A percentile compares a stretch with the other conserved stretches of the same genome.
Conservation (phyloP, 2,329 filamentous ascomycete species). For the Ilyonectria sp. region DNA sequence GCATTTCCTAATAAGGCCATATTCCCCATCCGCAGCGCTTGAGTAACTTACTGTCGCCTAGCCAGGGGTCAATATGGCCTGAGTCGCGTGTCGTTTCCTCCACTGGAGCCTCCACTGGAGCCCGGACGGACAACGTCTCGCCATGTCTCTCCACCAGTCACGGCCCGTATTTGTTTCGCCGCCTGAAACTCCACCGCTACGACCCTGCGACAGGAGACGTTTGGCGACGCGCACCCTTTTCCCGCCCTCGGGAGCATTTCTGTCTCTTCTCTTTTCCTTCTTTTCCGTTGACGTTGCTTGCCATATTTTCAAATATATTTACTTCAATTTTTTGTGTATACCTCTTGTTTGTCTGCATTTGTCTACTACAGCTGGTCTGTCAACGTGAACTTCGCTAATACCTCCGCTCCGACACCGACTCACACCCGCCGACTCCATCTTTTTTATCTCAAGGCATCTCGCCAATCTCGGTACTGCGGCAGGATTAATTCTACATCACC, state of each 20-base stretch:
- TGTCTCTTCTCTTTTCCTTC: conserved; percentile 12
- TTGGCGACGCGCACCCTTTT: conserved; percentile 25
- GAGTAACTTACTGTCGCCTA: background rate
- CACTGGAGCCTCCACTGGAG: conserved; percentile 6
- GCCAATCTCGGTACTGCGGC: background rate
- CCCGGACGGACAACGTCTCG: conserved; percentile 16
- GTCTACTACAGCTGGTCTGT: conserved; percentile 29
- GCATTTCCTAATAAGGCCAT: background rate
- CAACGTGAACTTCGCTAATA: conserved; percentile 10
- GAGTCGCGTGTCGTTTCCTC: background rate
- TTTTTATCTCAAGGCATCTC: background rate
- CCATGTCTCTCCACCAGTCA: conserved; percentile 37
- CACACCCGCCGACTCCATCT: conserved; percentile 12
- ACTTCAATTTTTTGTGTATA: conserved; percentile 32
- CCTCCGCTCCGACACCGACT: background rate
- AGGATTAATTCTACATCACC: background rate
- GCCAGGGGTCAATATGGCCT: background rate
- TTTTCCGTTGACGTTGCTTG: background rate
- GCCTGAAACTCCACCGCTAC: conserved; percentile 49
- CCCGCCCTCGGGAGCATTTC: background rate
- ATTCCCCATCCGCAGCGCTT: conserved; percentile 15
- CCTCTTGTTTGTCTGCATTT: background rate
- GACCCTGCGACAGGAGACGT: conserved; percentile 42
- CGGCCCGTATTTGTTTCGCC: conserved; percentile 30
- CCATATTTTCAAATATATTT: conserved; percentile 31